phyloP scores from a whole-genome alignment of 352 stramenopile species.

The Salisapilia sapeloensis region DNA sequence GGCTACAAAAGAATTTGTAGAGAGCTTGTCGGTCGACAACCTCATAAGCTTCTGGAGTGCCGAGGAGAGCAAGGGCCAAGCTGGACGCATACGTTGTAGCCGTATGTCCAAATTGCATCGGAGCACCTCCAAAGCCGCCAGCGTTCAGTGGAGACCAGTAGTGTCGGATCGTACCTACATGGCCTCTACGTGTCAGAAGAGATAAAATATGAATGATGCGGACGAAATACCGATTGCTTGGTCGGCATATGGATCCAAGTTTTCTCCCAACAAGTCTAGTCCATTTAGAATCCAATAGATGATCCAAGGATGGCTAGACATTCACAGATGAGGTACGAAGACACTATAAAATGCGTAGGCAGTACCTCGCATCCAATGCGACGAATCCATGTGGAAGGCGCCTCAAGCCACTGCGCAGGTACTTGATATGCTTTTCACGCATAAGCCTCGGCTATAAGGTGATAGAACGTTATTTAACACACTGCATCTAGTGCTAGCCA shows the following conservation, averaged over 20 bases:
- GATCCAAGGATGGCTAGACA: constrained; percentile 89
- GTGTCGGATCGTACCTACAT: constrained; percentile 26
- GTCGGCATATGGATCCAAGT: constrained; percentile 21
- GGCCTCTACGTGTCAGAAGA: background rate
- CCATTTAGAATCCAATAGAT: constrained; percentile 95
- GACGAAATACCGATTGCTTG: constrained; percentile 16
- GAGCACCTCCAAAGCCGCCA: constrained; percentile 92
- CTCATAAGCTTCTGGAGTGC: constrained; percentile 61
- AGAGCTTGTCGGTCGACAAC: constrained; percentile 60
- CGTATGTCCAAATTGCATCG: constrained; percentile 72
- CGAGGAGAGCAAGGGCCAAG: constrained; percentile 86
- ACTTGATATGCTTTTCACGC: constrained; percentile 67
- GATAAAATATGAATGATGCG: background rate
- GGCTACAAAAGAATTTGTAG: constrained; percentile 80
- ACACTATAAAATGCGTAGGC: background rate
- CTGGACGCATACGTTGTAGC: constrained; percentile 92
- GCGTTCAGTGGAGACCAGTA: constrained; percentile 65
- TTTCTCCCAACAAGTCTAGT: constrained; percentile 85
- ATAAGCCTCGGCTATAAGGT: constrained; percentile 44
- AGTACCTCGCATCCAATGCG: constrained; percentile 78
- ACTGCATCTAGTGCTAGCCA: background rate
- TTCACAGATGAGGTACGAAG: background rate
- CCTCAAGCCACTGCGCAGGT: constrained; percentile 52
- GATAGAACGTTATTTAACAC: background rate
- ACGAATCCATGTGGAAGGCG: constrained; percentile 72